Evolutionary conservation across 768 basidiomycete genomes (phyloP), one percentile per base, ranked within the genome.

Genomic region (Cyclocybe cylindracea): DNA sequence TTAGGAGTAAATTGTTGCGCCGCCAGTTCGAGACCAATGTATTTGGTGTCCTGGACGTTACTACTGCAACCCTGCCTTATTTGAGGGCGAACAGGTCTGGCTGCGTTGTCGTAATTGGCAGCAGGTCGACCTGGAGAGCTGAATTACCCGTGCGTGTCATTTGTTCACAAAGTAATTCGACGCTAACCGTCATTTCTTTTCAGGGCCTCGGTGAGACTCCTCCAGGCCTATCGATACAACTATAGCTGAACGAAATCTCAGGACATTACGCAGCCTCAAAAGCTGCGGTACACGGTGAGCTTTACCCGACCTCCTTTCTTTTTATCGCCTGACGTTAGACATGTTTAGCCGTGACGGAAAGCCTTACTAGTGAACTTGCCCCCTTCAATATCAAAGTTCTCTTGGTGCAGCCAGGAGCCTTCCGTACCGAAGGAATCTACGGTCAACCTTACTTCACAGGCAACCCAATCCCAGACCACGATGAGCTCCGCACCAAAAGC

Each of bases 351-450:
- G 60, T 85, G 19, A 74, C 77, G 4, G 85, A 86, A 64, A 78
- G 78, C 1, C 70, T 85, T 44, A 66, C 76, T 5, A 58, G 66
- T 16, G 85, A 87, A 65, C 68, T 87, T 19, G 75, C 77, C 2
- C 78, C 74, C 7, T 78, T 84, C 61, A 72, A 73, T 35, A 79
- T 87, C 58, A 78, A 81, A 34, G 76, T 82, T 16, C 68, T 84
- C 19, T 70, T 85, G 40, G 80, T 86, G 44, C 73, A 76, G 40
- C 85, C 84, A 2, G 84, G 84, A 7, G 67, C 79, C 10, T 85
- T 86, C 71, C 76, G 80, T 35, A 86, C 85, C 0, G 77, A 82
- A 61, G 77, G 78, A 34, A 83, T 85, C 38, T 78, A 78, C 61
- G 58, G 70, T 10, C 56, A 74, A 44, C 54, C 54, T 1, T 78